These are phyloP conservation scores for Saprolegnia diclina DNA, from an alignment of 352 stramenopile species.

Conservation along the genomic window DNA sequence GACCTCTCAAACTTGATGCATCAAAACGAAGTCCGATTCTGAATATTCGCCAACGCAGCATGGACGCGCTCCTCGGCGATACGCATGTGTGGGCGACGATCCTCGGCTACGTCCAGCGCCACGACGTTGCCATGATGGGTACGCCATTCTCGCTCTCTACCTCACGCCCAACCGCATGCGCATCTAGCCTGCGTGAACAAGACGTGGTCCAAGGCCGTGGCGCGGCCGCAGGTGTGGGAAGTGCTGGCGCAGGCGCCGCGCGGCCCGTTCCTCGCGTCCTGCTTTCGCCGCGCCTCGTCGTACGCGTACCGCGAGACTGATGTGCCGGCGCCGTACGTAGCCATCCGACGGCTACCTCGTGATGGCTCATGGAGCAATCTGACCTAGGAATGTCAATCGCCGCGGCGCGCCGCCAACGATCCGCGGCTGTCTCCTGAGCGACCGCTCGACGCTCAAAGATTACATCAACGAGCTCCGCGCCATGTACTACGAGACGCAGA, in stretches of 20 bases:
- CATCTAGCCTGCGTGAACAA: slow-evolving; percentile 57
- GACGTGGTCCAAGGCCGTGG: slow-evolving; percentile 72
- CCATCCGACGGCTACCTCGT: no score
- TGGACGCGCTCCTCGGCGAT: slow-evolving; percentile 46
- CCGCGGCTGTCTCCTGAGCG: slow-evolving; percentile 71
- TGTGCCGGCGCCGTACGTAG: slow-evolving; percentile 69
- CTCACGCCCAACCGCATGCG: slow-evolving; percentile 8
- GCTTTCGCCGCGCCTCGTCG: slow-evolving; percentile 74
- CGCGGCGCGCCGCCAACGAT: slow-evolving; percentile 78
- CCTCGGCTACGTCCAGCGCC: slow-evolving; percentile 54
- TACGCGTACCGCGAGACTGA: slow-evolving; percentile 86
- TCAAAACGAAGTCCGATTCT: not conserved
- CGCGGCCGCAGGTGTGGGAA: slow-evolving; percentile 78
- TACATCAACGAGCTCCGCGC: slow-evolving; percentile 78
- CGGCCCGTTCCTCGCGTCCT: slow-evolving; percentile 68
- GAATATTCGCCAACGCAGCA: not conserved
- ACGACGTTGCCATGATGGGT: slow-evolving; percentile 52
- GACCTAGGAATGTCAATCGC: slow-evolving; percentile 83
- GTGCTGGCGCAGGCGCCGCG: slow-evolving; percentile 70
- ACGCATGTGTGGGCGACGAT: slow-evolving; percentile 54
- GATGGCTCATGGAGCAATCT: not conserved
- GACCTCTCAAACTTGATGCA: not conserved
- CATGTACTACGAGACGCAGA: slow-evolving; percentile 67
- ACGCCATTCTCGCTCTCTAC: slow-evolving; percentile 16
- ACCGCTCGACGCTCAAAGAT: slow-evolving; percentile 80